A percentile compares a stretch with the other conserved stretches of the same genome.
Conservation (phyloP, 495 filamentous ascomycete genomes). For the Penicillium macrosclerotiorum region DNA sequence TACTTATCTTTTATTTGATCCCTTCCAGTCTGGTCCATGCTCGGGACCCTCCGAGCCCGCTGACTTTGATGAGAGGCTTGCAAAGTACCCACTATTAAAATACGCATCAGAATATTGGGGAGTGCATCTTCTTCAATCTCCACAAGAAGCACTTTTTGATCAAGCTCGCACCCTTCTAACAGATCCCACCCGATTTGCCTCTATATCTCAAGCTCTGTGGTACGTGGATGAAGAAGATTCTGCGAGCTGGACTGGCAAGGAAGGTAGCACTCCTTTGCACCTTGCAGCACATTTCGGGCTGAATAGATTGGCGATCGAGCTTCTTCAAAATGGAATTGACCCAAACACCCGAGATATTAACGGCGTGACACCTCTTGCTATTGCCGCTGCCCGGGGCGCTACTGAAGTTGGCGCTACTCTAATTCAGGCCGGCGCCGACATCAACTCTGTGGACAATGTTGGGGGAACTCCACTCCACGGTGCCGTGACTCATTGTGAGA, state of each 20-base stretch:
- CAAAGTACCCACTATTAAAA: not conserved
- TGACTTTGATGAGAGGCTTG: not conserved
- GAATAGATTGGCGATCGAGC: conserved; percentile 1
- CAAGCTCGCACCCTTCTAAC: not conserved
- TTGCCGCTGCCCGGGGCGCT: not conserved
- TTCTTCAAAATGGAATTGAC: conserved; percentile 1
- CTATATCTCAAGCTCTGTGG: conserved; percentile 2
- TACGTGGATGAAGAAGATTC: conserved; percentile 1
- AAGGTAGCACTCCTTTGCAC: conserved; percentile 1
- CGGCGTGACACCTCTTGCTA: conserved; percentile 1
- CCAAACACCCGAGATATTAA: not conserved
- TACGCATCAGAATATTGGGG: conserved; percentile 2
- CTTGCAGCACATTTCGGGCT: conserved; percentile 2
- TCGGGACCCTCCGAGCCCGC: not conserved
- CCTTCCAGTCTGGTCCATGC: not conserved
- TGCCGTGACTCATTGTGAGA: not conserved
- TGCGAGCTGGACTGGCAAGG: conserved; percentile 4
- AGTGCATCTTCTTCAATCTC: conserved; percentile 1
- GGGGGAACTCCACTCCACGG: not conserved
- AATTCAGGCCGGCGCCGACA: not conserved
- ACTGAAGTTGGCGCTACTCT: not conserved
- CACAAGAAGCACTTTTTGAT: not conserved
- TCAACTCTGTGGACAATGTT: conserved; percentile 4
- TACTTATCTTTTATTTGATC: conserved; percentile 1
- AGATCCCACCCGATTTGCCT: not conserved